phyloP scores from a whole-genome alignment of 2,329 filamentous ascomycete species.

The Xylariaceae sp. region DNA sequence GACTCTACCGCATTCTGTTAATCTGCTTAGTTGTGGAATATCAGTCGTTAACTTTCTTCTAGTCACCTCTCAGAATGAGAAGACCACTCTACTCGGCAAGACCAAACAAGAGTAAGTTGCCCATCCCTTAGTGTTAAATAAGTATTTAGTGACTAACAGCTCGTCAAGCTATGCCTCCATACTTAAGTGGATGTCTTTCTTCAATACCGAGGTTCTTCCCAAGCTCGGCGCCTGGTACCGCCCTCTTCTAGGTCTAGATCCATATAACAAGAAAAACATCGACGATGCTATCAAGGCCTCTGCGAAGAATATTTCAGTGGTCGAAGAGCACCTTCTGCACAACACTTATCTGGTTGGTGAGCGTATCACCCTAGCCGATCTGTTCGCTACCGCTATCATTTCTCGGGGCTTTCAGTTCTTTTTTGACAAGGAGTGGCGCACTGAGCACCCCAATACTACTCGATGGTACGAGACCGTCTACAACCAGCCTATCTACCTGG shows the following conservation, averaged over 20 bases:
- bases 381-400: conserved; percentile 81
- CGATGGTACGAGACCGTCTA: conserved; percentile 95
- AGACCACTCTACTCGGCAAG: conserved; percentile 98
- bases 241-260: conserved; percentile 78
- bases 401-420: conserved; percentile 91
- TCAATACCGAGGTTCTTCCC: conserved; percentile 84
- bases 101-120: conserved; percentile 94
- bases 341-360: conserved; percentile 98
- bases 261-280: conserved; percentile 98
- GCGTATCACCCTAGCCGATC: conserved; percentile 94
- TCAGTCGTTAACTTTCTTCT: conserved; percentile 36
- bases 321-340: conserved; percentile 86
- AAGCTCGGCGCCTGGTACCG: conserved; percentile 80
- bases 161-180: conserved; percentile 83
- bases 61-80: conserved; percentile 99
- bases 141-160: conserved; percentile 32
- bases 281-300: conserved; percentile 77
- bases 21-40: conserved; percentile 31
- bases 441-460: conserved; percentile 80
- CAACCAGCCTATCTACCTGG: conserved; percentile 90
- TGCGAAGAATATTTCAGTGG: conserved; percentile 69
- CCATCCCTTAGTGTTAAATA: not conserved
- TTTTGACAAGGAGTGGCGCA: conserved; percentile 89
- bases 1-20: conserved; percentile 33
- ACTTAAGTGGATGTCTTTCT: conserved; percentile 96